phyloP scores from a whole-genome alignment of 148 eudicot genomes.

The Gaultheria prostrata region DNA sequence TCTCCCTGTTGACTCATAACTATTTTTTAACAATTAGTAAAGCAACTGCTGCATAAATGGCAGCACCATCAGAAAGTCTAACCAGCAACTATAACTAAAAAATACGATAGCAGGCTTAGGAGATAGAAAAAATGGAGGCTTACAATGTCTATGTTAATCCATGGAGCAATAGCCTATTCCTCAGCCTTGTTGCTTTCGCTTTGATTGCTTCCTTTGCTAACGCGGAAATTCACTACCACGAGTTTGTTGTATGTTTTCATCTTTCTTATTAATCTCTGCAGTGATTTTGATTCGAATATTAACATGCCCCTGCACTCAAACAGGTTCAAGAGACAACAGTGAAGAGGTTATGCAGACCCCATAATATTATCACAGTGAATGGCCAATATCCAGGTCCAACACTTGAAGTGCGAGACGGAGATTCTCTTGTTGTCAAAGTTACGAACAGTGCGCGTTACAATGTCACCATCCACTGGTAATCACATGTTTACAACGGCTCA shows the following conservation, averaged over 20 bases:
- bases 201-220: conserved; percentile 34
- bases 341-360: conserved; percentile 71
- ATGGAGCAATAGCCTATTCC: conserved; percentile 20
- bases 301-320: not conserved
- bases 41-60: conserved; percentile 10
- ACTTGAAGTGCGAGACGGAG: conserved; percentile 64
- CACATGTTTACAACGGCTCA: not conserved
- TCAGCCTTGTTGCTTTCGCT: conserved; percentile 35
- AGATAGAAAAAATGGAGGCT: conserved; percentile 27
- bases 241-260: conserved; percentile 56
- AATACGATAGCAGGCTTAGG: conserved; percentile 7
- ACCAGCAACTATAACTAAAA: not conserved
- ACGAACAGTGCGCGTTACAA: conserved; percentile 64
- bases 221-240: conserved; percentile 59
- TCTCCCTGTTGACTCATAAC: conserved; percentile 21
- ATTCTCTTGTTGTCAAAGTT: conserved; percentile 60
- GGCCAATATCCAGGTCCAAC: conserved; percentile 92
- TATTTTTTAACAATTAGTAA: not conserved
- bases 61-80: not conserved
- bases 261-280: not conserved
- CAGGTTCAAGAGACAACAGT: conserved; percentile 68
- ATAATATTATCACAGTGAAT: conserved; percentile 62
- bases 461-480: conserved; percentile 84
- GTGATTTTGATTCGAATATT: not conserved
- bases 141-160: not conserved